phyloP scores from a whole-genome alignment of 2,329 filamentous ascomycete genomes.

The Colletotrichum sp. region DNA sequence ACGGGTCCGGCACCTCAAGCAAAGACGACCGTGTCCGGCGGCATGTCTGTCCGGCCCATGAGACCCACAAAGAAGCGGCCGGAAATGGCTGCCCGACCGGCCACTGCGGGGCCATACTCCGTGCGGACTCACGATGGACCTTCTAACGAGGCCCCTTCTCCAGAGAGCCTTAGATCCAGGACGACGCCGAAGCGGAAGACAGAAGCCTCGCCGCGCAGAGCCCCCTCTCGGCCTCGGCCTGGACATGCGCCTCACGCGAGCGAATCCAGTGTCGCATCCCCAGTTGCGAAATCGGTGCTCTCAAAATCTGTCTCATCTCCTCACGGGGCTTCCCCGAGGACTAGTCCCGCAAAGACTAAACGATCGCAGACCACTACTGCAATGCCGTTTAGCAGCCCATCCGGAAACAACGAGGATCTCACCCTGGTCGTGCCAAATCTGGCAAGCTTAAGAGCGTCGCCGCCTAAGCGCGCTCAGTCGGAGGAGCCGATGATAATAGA shows the following conservation, averaged over 20 bases:
- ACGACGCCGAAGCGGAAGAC: conserved; percentile 54
- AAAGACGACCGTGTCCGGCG: conserved; percentile 53
- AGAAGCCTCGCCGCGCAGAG: conserved; percentile 58
- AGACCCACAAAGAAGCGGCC: conserved; percentile 63
- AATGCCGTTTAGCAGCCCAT: conserved; percentile 47
- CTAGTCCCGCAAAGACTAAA: conserved; percentile 46
- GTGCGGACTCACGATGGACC: conserved; percentile 57
- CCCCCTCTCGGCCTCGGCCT: conserved; percentile 49
- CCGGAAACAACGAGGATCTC: conserved; percentile 57
- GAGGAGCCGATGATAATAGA: neutral
- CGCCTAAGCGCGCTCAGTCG: conserved; percentile 25
- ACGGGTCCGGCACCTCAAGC: conserved; percentile 36
- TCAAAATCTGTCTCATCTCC: conserved; percentile 18
- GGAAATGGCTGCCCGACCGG: conserved; percentile 63
- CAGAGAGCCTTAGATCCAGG: conserved; percentile 52
- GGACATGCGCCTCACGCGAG: conserved; percentile 55
- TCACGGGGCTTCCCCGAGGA: conserved; percentile 40
- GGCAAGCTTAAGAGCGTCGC: conserved; percentile 34
- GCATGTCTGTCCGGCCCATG: conserved; percentile 69
- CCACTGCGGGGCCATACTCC: conserved; percentile 71
- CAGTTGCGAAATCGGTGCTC: conserved; percentile 33
- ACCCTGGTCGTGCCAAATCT: conserved; percentile 57
- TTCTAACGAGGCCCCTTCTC: conserved; percentile 49
- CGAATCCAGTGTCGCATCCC: conserved; percentile 55
- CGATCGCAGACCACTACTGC: conserved; percentile 27